phyloP scores from a whole-genome alignment of 2,329 filamentous ascomycete species.

The Ceratocystis albifundus region DNA sequence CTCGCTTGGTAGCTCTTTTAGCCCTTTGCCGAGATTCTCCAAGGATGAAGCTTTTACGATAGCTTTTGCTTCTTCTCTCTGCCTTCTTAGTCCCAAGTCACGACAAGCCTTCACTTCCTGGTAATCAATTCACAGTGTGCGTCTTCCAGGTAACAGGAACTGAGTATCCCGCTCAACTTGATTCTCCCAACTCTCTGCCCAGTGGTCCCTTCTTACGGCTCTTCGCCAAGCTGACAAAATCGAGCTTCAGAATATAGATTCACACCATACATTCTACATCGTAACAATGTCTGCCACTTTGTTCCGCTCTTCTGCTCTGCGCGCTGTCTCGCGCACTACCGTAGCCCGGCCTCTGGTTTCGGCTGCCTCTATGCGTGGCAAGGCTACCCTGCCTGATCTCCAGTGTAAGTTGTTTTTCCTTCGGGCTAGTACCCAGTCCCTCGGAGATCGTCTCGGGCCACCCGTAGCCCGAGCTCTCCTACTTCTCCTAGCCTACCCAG shows the following conservation, averaged over 20 bases:
- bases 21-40: background rate
- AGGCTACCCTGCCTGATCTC: slow-evolving; percentile 91
- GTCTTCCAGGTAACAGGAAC: background rate
- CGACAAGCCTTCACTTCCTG: background rate
- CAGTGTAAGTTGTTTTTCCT: slow-evolving; percentile 34
- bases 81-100: background rate
- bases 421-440: background rate
- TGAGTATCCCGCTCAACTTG: background rate
- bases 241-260: background rate
- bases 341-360: slow-evolving; percentile 54
- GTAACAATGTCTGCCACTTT: slow-evolving; percentile 61
- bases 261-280: background rate
- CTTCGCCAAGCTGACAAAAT: slow-evolving; percentile 7
- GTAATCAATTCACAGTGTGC: background rate
- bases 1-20: background rate
- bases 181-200: too few relatives aligned
- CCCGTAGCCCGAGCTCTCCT: background rate
- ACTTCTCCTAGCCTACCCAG: background rate
- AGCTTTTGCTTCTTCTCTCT: background rate
- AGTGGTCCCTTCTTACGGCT: background rate
- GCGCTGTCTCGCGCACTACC: slow-evolving; percentile 58
- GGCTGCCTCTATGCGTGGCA: slow-evolving; percentile 69
- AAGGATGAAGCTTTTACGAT: background rate
- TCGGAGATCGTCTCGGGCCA: background rate
- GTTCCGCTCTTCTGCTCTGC: slow-evolving; percentile 56